Conservation (phyloP, 2,329 filamentous ascomycete species). For the Fusarium nisikadoi region DNA sequence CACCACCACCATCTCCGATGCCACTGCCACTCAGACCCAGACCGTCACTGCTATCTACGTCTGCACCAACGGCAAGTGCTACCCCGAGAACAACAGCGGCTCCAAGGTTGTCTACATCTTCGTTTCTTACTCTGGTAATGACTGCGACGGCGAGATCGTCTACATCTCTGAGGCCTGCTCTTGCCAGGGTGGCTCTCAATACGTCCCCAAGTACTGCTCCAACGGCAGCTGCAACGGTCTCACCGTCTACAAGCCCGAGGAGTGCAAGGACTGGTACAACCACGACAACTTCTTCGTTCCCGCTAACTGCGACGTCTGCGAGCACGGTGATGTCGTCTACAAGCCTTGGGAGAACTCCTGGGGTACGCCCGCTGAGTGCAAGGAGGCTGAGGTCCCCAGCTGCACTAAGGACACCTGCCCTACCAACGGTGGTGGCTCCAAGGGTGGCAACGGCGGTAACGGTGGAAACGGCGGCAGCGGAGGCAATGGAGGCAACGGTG, state of each 20-base stretch:
- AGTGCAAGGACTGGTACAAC: constrained; percentile 23
- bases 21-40: constrained; percentile 19
- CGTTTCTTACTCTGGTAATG: constrained; percentile 26
- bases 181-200: constrained; percentile 35
- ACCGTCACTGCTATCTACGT: constrained; percentile 36
- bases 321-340: constrained; percentile 34
- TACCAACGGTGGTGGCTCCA: not conserved
- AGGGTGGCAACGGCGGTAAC: rapidly evolving
- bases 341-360: constrained; percentile 37
- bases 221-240: constrained; percentile 29
- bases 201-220: constrained; percentile 35
- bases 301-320: constrained; percentile 22
- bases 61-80: constrained; percentile 35
- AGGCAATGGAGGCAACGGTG: not conserved
- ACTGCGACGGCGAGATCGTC: constrained; percentile 35
- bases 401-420: constrained; percentile 17
- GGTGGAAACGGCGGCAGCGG: not conserved
- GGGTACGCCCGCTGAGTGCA: constrained; percentile 17
- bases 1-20: constrained; percentile 25
- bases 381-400: constrained; percentile 1
- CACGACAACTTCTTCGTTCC: constrained; percentile 29
- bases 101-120: constrained; percentile 34
- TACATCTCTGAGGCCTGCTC: constrained; percentile 31
- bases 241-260: constrained; percentile 41
- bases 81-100: constrained; percentile 4